Evolutionary conservation across 192 early-diverging fungal species (phyloP).

Genomic region (Coemansia sp.): DNA sequence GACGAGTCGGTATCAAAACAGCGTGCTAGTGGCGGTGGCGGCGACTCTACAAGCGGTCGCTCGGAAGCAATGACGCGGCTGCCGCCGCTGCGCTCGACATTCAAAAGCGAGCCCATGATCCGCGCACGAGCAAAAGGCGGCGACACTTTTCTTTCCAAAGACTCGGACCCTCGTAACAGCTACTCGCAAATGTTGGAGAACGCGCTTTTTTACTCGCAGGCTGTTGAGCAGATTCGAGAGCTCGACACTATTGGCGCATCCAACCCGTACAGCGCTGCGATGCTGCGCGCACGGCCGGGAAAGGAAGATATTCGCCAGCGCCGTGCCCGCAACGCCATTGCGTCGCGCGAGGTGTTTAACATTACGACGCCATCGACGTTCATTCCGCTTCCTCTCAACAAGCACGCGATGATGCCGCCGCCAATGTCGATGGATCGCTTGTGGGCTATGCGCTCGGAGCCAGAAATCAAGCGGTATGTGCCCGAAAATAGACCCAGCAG

Average conservation of each 20-base stretch:
- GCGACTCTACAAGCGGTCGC: not conserved
- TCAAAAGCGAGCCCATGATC: constrained; percentile 44
- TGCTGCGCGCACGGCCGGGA: constrained; percentile 35
- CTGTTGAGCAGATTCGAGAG: constrained; percentile 40
- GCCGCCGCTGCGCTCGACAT: constrained; percentile 34
- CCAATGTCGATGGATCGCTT: constrained; percentile 9
- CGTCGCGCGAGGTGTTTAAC: constrained; percentile 45
- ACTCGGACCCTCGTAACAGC: constrained; percentile 16
- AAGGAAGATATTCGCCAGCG: constrained; percentile 50
- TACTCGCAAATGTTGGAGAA: constrained; percentile 52
- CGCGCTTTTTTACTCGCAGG: constrained; percentile 50
- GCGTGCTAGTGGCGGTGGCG: constrained; percentile 11
- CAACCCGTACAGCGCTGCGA: constrained; percentile 19
- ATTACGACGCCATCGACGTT: constrained; percentile 31
- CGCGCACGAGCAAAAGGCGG: not conserved
- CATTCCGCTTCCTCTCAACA: constrained; percentile 20
- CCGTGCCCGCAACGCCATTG: constrained; percentile 40
- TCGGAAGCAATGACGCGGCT: not conserved
- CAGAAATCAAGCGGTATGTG: constrained; percentile 20
- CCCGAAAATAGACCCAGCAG: constrained; percentile 2
- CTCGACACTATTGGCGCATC: constrained; percentile 20
- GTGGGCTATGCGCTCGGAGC: constrained; percentile 43
- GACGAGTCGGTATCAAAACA: constrained; percentile 15
- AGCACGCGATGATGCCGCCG: constrained; percentile 1
- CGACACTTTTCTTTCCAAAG: not conserved